Percentiles rank a stretch among this genome's conserved stretches.
phyloP scores from a whole-genome alignment of 305 asterid species.

The Solanum hybrid region DNA sequence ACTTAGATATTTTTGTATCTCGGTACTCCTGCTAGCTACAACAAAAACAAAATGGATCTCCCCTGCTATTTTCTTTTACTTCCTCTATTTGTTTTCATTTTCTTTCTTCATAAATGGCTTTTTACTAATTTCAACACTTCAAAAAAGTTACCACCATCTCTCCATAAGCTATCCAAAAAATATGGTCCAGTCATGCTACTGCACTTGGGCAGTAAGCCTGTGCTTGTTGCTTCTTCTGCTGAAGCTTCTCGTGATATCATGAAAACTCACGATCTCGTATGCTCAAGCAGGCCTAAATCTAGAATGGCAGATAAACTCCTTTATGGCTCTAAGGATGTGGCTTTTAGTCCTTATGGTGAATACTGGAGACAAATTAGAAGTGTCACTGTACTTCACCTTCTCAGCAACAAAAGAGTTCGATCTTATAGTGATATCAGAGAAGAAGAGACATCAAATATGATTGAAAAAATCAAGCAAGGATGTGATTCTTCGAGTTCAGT shows the following conservation, averaged over 20 bases:
- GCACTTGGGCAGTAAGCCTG: constrained; percentile 10
- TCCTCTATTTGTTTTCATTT: neutral
- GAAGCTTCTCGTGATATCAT: constrained; percentile 12
- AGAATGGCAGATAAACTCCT: neutral
- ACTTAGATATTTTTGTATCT: neutral
- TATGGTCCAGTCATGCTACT: constrained; percentile 21
- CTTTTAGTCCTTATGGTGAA: constrained; percentile 37
- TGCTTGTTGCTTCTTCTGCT: constrained; percentile 16
- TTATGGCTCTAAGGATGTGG: constrained; percentile 14
- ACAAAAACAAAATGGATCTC: neutral
- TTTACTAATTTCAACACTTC: neutral
- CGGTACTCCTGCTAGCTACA: neutral
- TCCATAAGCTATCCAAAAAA: constrained; percentile 4
- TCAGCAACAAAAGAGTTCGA: constrained; percentile 39
- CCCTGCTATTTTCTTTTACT: neutral
- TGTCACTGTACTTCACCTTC: constrained; percentile 36
- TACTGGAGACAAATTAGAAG: constrained; percentile 45
- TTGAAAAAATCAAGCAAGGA: constrained; percentile 4
- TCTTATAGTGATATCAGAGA: constrained; percentile 27
- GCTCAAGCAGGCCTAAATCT: constrained; percentile 4
- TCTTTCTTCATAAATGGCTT: neutral
- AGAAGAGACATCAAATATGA: constrained; percentile 28
- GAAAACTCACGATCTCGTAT: constrained; percentile 13
- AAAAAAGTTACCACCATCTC: constrained; percentile 12
- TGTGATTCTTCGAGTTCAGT: neutral